Conservation (phyloP, 1,284 basidiomycete species). For the Ustilago xerochloae region DNA sequence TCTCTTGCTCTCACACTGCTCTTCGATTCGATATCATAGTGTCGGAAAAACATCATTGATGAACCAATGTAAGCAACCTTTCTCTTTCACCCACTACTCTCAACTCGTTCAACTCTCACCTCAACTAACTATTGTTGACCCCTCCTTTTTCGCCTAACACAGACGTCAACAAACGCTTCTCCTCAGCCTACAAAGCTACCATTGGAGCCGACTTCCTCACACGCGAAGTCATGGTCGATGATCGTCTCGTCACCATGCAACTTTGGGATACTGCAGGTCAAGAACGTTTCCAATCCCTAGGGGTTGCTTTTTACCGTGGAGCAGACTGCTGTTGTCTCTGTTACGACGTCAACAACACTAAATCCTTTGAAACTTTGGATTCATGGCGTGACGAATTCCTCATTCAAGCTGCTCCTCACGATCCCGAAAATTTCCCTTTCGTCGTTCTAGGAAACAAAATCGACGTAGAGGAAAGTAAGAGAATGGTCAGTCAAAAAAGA, state of each 20-base stretch:
- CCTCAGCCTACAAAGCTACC: conserved; percentile 91
- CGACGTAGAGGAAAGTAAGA: conserved; percentile 98
- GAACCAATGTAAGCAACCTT: conserved; percentile 80
- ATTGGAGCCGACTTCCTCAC: conserved; percentile 76
- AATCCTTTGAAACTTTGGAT: conserved; percentile 88
- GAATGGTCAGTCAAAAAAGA: conserved; percentile 98
- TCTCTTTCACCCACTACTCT: too few relatives aligned
- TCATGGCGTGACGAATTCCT: conserved; percentile 68
- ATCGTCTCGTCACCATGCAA: conserved; percentile 95
- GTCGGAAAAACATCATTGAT: conserved; percentile 99
- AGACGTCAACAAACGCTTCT: conserved; percentile 99
- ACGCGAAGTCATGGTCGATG: conserved; percentile 98
- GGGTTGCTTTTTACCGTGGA: conserved; percentile 98
- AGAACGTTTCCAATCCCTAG: conserved; percentile 98
- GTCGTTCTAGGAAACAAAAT: conserved; percentile 96
- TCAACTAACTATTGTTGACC: not conserved
- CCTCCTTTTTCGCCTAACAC: not conserved
- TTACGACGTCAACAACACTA: conserved; percentile 98
- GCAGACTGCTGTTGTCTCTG: conserved; percentile 96
- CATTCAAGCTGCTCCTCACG: conserved; percentile 89
- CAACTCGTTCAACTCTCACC: too few relatives aligned
- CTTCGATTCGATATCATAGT: conserved; percentile 67
- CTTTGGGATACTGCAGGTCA: conserved; percentile 99
- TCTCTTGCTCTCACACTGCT: too few relatives aligned
- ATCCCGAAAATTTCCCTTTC: conserved; percentile 99